These are phyloP conservation scores for Heterobasidion parviporum DNA, from an alignment of 1,284 basidiomycete genomes.

Conservation along the genomic window DNA sequence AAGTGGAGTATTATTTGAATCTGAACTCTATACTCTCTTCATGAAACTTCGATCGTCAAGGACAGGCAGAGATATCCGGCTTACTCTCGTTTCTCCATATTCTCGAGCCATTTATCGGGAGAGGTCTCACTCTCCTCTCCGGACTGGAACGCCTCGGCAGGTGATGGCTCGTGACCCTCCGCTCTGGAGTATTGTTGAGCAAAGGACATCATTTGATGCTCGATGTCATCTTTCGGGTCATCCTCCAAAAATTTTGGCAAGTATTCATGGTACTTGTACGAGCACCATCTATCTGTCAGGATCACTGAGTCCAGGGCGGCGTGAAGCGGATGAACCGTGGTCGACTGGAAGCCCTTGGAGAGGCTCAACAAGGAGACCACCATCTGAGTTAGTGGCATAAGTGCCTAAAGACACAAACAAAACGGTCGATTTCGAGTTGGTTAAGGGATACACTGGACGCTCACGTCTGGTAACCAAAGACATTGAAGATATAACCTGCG, in stretches of 20 bases:
- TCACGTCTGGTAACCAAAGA: slow-evolving; percentile 66
- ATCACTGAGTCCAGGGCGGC: slow-evolving; percentile 47
- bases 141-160: neutral
- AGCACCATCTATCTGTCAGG: slow-evolving; percentile 43
- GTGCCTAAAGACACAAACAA: slow-evolving; percentile 36
- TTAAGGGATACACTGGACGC: neutral
- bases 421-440: too few species aligned
- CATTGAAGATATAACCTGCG: slow-evolving; percentile 53
- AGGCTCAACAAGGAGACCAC: slow-evolving; percentile 48
- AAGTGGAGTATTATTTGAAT: slow-evolving; percentile 66
- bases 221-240: slow-evolving; percentile 32
- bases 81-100: slow-evolving; percentile 67
- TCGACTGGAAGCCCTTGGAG: slow-evolving; percentile 22
- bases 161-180: neutral
- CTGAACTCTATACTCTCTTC: slow-evolving; percentile 33
- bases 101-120: slow-evolving; percentile 28
- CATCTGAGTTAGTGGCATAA: slow-evolving; percentile 54
- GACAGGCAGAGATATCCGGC: slow-evolving; percentile 18
- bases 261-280: slow-evolving; percentile 55
- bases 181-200: slow-evolving; percentile 24
- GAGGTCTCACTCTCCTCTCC: slow-evolving; percentile 10
- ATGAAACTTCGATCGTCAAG: slow-evolving; percentile 17
- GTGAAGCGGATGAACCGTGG: slow-evolving; percentile 44
- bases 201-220: slow-evolving; percentile 71
- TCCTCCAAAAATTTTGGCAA: slow-evolving; percentile 42